phyloP scores from a whole-genome alignment of 2,329 filamentous ascomycete genomes.

The Cadophora sp. region DNA sequence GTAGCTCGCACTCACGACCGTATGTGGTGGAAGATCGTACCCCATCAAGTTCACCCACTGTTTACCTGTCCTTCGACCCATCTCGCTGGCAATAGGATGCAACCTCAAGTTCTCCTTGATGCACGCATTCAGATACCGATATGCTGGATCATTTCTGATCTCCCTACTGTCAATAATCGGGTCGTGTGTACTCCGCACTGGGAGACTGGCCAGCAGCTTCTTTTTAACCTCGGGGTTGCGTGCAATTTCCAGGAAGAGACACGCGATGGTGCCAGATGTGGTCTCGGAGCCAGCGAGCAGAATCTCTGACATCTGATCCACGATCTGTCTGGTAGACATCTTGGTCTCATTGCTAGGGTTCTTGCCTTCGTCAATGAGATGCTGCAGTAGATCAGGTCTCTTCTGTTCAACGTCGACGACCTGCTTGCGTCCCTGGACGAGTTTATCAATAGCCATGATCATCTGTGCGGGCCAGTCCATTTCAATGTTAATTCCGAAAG shows the following conservation, averaged over 20 bases:
- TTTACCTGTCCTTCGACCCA: constrained; percentile 22
- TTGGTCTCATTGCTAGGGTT: constrained; percentile 30
- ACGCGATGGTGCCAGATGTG: constrained; percentile 40
- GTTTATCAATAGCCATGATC: constrained; percentile 30
- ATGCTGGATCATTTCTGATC: constrained; percentile 13
- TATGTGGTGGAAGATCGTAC: constrained; percentile 23
- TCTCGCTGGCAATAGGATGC: constrained; percentile 23
- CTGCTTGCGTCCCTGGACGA: constrained; percentile 22
- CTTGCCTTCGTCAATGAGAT: constrained; percentile 36
- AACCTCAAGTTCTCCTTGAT: constrained; percentile 20
- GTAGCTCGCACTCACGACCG: constrained; percentile 20
- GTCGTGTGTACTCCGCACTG: neutral
- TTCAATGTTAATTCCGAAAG: constrained; percentile 32
- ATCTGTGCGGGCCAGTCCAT: constrained; percentile 37
- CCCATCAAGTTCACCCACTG: constrained; percentile 22
- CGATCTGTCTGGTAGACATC: constrained; percentile 17
- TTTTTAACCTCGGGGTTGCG: constrained; percentile 36
- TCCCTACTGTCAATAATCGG: constrained; percentile 16
- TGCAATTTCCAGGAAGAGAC: constrained; percentile 42
- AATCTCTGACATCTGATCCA: constrained; percentile 33
- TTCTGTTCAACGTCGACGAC: neutral
- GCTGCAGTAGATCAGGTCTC: constrained; percentile 33
- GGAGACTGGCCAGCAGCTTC: constrained; percentile 26
- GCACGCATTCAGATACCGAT: constrained; percentile 23
- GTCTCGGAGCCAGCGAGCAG: constrained; percentile 43